These are phyloP conservation scores for Lodderomyces parapsilosis DNA, from an alignment of 1,139 yeast species.

Conservation along the genomic window DNA sequence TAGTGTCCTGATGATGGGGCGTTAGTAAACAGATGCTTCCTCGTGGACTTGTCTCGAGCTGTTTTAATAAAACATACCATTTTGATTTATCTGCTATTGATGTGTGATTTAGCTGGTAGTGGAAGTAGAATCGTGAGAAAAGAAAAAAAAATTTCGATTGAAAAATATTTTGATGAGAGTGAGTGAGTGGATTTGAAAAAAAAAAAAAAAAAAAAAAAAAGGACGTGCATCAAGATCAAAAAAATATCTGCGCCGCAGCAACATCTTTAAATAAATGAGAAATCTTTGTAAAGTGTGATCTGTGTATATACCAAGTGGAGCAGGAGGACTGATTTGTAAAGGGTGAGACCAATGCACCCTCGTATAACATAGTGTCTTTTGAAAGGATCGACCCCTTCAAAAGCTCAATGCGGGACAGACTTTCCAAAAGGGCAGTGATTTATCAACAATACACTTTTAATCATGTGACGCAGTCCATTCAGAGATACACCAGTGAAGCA, in stretches of 20 bases:
- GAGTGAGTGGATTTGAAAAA: neutral
- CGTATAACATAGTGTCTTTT: too few species aligned
- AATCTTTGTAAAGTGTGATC: too few species aligned
- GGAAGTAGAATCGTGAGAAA: neutral
- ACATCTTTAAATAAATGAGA: too few species aligned
- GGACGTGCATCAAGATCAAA: neutral
- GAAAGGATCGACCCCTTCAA: too few species aligned
- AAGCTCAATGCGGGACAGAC: too few species aligned
- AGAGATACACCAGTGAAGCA: too few species aligned
- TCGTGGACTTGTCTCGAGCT: neutral
- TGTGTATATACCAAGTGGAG: too few species aligned
- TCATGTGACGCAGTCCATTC: too few species aligned
- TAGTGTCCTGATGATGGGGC: conserved; percentile 57
- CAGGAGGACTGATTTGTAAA: too few species aligned
- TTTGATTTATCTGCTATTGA: conserved; percentile 6
- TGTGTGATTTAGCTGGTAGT: neutral
- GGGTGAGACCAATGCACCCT: too few species aligned
- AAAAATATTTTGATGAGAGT: neutral
- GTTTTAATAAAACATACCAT: conserved; percentile 11
- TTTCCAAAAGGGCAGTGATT: too few species aligned
- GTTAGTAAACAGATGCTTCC: neutral
- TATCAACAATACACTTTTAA: too few species aligned
- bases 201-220: conserved; percentile 4
- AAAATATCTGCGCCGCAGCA: neutral
- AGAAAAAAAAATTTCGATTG: conserved; percentile 8